Base-by-base conservation (phyloP, 176 grass and related monocot genomes). In the Thalia dealbata region DNA sequence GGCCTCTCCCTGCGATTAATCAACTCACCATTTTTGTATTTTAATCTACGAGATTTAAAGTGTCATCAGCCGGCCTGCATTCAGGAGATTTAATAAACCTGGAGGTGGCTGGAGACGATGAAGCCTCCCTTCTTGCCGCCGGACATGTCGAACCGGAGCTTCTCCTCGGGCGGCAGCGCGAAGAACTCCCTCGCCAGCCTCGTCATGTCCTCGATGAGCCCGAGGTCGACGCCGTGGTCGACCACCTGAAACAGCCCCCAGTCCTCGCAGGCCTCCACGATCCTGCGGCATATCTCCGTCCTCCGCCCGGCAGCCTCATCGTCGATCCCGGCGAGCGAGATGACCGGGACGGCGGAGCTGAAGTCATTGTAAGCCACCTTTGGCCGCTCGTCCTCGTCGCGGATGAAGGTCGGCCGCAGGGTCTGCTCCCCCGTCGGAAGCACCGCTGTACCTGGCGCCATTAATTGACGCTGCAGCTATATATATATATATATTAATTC, bases 221-320 rank as follows among this genome's bases (percentile, higher is more conserved):
- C 64, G 5, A 78, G 45, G 69, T 91, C 95, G 7, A 97, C 87
- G 13, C 89, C 84, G 70, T 96, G 92, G 83, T 96, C 92, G 13
- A 96, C 82, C 19, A 96, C 92, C 84, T 96, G 95, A 79, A 97
- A 97, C 27, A 97, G 50, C 14, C 95, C 95, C 95, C 95, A 97
- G 43, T 52, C 95, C 78, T 97, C 90, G 68, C 89, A 92, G 10
- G 93, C 89, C 0, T 69, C 81, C 16, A 88, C 83, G 0, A 97
- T 86, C 76, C 77, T 64, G 11, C 29, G 68, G 70, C 93, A 80
- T 63, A 97, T 97, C 71, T 97, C 85, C 9, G 10, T 52, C 19
- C 87, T 43, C 19, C 72, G 79, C 64, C 29, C 45, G 45, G n/a
- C n/a, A n/a, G n/a, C n/a, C n/a, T 9, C 69, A 22, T 70, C 42